Conservation (phyloP, 1,284 basidiomycete genomes). For the Pseudozyma flocculosa region DNA sequence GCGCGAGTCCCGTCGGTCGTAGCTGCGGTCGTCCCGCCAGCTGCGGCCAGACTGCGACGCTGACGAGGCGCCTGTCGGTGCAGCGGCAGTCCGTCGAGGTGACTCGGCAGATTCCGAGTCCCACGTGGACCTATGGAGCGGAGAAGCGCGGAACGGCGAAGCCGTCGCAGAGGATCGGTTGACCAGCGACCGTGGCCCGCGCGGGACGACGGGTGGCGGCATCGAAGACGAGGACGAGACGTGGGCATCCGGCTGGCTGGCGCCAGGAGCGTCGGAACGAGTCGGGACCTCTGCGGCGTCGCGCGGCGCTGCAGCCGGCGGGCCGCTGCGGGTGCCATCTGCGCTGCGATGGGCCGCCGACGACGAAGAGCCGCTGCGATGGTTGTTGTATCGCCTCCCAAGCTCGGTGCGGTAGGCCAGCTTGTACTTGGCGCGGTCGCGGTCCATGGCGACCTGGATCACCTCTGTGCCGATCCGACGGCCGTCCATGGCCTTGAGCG, state of each 20-base stretch:
- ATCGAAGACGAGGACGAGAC: not conserved
- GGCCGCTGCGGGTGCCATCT: no score
- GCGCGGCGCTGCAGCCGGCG: no score
- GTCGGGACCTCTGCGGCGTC: no score
- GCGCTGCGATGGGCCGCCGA: not conserved
- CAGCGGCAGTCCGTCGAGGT: not conserved
- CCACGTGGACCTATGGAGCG: not conserved
- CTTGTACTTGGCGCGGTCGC: slow-evolving; percentile 17
- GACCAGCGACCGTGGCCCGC: not conserved
- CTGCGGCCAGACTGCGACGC: not conserved
- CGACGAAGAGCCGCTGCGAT: not conserved
- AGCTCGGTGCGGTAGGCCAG: not conserved
- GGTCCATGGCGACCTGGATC: slow-evolving; percentile 20
- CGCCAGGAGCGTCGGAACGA: no score
- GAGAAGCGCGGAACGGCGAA: not conserved
- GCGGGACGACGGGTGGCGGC: not conserved
- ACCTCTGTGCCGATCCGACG: slow-evolving; percentile 9
- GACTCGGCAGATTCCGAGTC: not conserved
- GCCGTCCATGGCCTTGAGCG: slow-evolving; percentile 20
- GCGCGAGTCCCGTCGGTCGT: no score
- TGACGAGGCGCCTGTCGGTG: no score
- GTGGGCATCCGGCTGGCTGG: not conserved
- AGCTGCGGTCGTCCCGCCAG: not conserved
- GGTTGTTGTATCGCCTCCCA: no score
- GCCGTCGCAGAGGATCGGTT: not conserved